Evolutionary conservation across 805 yeast species (phyloP), one percentile per base, ranked within the genome.

Genomic region (Candida krabiensis): DNA sequence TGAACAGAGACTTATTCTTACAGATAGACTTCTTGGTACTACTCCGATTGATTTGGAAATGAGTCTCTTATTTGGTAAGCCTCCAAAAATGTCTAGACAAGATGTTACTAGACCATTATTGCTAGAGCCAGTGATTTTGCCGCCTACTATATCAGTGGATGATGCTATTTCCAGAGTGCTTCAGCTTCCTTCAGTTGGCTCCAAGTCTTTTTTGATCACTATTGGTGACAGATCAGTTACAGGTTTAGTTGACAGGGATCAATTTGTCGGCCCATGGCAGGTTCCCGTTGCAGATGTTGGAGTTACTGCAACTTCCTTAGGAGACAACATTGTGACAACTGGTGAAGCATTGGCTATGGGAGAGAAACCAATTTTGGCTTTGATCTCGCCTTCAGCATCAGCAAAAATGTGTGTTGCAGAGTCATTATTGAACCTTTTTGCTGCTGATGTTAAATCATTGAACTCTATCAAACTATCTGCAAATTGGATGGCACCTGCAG

Each of bases 211-310:
- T 72, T 72, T 93, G 57, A 86, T 93, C 60, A 93, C 98, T n/a
- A 93, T 93, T 60, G 99, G 96, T 65, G 99, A 93, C 66, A 83
- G 99, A 67, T 76, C 95, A n/a, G 93, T 93, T 46, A 91, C 98
- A 19, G 99, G 99, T 38, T 75, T 93, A 52, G 83, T 93, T 45
- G 98, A 95, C 56, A 82, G 99, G 61, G 99, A 93, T 63, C 99
- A 93, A 70, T 82, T 90, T 82, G 98, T 93, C 43, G 99, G 99
- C 27, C 98, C 98, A 59, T 93, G 98, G 98, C 99, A 93, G 72
- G 93, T 86, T 8, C 99, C 99, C 33, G 98, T 93, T 22, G 93
- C 98, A 13, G 98, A 93, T 60, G 97, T 90, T 38, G 98, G 96
- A 67, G 96, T 93, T 37, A 90, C 98, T 17, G 84, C 85, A 43